phyloP scores from a whole-genome alignment of 2,329 filamentous ascomycete species.

The Nannizziopsis arthrosporioides region DNA sequence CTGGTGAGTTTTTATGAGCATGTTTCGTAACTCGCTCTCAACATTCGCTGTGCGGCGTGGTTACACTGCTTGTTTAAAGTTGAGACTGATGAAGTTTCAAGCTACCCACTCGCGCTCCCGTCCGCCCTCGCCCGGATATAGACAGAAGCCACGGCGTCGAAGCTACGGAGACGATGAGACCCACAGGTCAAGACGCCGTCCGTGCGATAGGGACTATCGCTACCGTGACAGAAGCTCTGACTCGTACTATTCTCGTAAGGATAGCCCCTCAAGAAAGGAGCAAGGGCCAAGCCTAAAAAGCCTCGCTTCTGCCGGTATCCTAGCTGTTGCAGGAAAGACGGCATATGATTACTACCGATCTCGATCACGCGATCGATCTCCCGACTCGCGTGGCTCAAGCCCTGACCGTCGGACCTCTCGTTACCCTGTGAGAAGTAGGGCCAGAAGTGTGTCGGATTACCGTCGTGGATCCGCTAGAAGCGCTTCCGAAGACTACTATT shows the following conservation, averaged over 20 bases:
- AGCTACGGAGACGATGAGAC: not conserved
- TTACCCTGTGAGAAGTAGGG: conserved; percentile 28
- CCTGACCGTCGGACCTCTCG: conserved; percentile 44
- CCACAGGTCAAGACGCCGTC: not conserved
- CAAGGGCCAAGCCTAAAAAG: conserved; percentile 33
- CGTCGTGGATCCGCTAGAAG: conserved; percentile 29
- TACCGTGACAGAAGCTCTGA: not conserved
- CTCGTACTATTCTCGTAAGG: not conserved
- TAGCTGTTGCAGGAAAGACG: conserved; percentile 39
- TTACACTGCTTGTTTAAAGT: not conserved
- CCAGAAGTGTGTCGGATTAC: conserved; percentile 37
- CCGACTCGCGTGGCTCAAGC: conserved; percentile 15
- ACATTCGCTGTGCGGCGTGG: no score
- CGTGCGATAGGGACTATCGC: not conserved
- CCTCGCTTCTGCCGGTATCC: conserved; percentile 33
- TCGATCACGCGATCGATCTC: conserved; percentile 25
- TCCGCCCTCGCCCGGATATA: not conserved
- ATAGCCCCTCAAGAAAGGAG: conserved; percentile 23
- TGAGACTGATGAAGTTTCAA: conserved; percentile 4
- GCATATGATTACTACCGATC: conserved; percentile 35
- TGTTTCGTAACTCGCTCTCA: no score
- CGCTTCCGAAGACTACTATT: conserved; percentile 12
- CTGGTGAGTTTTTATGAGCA: not conserved
- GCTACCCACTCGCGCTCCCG: not conserved
- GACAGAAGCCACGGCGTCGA: not conserved